Conservation (phyloP, 2,329 filamentous ascomycete species). For the Thelonectria rubi region DNA sequence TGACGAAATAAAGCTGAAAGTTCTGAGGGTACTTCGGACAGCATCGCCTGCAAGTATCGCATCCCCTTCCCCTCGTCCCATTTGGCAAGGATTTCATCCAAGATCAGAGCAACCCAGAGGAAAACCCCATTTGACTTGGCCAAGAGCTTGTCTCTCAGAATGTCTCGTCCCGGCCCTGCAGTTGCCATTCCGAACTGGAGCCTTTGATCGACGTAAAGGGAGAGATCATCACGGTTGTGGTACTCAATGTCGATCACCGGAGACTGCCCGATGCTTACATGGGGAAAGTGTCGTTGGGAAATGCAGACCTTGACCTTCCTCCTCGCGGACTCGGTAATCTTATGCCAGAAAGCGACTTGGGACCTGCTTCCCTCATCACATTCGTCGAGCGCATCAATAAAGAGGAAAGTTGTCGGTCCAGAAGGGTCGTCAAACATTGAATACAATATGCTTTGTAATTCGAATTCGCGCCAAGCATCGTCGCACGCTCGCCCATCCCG, state of each 20-base stretch:
- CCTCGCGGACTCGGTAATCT: background rate
- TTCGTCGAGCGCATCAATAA: conserved; percentile 29
- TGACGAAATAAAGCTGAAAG: conserved; percentile 5
- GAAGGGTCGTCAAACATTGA: background rate
- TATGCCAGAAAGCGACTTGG: conserved; percentile 13
- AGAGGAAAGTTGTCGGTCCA: conserved; percentile 11
- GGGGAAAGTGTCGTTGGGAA: conserved; percentile 22
- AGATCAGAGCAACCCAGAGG: conserved; percentile 24
- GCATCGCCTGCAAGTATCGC: background rate
- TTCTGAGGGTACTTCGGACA: conserved; percentile 3
- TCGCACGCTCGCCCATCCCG: background rate
- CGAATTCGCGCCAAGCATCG: background rate
- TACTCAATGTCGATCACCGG: conserved; percentile 4
- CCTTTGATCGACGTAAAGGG: conserved; percentile 15
- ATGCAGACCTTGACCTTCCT: conserved; percentile 16
- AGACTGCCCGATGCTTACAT: conserved; percentile 1
- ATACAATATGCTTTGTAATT: conserved; percentile 9
- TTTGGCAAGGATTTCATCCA: conserved; percentile 8
- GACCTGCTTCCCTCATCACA: background rate
- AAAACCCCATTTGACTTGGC: conserved; percentile 19
- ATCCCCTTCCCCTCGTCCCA: conserved; percentile 22
- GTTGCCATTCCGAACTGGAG: background rate
- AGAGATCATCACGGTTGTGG: conserved; percentile 16
- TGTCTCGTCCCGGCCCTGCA: background rate
- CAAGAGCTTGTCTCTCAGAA: background rate